Evolutionary conservation across 176 grass and related monocot genomes (phyloP).

Genomic region (Aegilops tauschii): DNA sequence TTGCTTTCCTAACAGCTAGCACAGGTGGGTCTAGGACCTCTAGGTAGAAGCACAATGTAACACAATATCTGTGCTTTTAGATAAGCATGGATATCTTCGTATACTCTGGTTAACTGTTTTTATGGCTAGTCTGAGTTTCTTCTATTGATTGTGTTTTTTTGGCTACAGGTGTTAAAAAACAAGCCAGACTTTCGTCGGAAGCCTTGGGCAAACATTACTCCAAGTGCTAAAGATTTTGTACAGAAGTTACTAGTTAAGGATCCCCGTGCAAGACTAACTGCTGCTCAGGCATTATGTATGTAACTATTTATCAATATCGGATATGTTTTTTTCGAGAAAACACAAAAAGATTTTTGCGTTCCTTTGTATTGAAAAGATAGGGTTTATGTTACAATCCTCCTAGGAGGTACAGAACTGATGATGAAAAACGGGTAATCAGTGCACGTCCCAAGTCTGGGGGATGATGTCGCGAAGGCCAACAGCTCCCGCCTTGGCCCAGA

Average conservation of each 20-base stretch:
- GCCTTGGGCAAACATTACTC: conserved; percentile 86
- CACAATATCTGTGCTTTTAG: conserved; percentile 8
- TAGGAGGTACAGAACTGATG: too few relatives aligned
- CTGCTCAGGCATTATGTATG: conserved; percentile 97
- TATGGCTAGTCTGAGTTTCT: conserved; percentile 1
- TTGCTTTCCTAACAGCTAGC: background rate
- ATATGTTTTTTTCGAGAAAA: background rate
- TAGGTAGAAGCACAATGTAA: conserved; percentile 9
- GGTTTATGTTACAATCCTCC: too few relatives aligned
- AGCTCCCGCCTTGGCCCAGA: too few relatives aligned
- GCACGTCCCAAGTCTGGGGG: too few relatives aligned
- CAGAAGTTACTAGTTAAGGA: conserved; percentile 95
- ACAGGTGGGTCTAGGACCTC: background rate
- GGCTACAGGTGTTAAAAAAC: conserved; percentile 82
- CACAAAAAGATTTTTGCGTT: too few relatives aligned
- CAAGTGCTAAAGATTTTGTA: conserved; percentile 96
- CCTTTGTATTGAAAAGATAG: too few relatives aligned
- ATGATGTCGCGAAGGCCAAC: too few relatives aligned
- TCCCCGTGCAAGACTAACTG: conserved; percentile 86
- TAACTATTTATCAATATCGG: conserved; percentile 30
- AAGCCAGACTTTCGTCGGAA: conserved; percentile 89
- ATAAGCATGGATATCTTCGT: conserved; percentile 25
- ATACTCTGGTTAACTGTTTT: conserved; percentile 6
- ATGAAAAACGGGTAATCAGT: too few relatives aligned
- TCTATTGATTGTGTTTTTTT: conserved; percentile 5